Conservation (phyloP, 768 basidiomycete genomes). For the Phylloporus rhodoxanthus region DNA sequence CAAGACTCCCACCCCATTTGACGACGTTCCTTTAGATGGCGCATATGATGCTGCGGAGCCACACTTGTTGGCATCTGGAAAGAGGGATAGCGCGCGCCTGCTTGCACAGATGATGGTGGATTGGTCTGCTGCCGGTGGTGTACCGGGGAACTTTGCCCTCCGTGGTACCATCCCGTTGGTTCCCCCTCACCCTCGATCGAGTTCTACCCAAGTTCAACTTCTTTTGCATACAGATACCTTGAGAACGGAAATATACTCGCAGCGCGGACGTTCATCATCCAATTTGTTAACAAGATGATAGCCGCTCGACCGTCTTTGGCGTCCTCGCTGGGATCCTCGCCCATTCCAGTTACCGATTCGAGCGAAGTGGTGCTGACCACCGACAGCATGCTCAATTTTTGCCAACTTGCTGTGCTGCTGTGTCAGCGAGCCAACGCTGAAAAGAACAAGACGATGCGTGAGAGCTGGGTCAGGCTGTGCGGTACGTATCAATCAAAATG, state of each 20-base stretch:
- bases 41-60: slow-evolving; percentile 69
- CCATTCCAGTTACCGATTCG: slow-evolving; percentile 40
- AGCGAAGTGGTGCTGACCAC: slow-evolving; percentile 70
- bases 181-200: slow-evolving; percentile 1
- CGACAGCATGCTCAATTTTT: slow-evolving; percentile 77
- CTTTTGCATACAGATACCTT: slow-evolving; percentile 49
- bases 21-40: slow-evolving; percentile 49
- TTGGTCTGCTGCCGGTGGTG: slow-evolving; percentile 56
- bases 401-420: slow-evolving; percentile 83
- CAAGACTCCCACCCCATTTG: not conserved
- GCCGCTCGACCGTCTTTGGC: slow-evolving; percentile 37
- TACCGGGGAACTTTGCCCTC: slow-evolving; percentile 72
- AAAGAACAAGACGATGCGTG: slow-evolving; percentile 67
- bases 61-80: slow-evolving; percentile 81
- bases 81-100: slow-evolving; percentile 80
- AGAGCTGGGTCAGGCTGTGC: slow-evolving; percentile 80
- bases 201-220: slow-evolving; percentile 2
- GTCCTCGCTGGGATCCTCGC: slow-evolving; percentile 36
- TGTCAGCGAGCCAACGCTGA: slow-evolving; percentile 84
- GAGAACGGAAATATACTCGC: slow-evolving; percentile 88
- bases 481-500: slow-evolving; percentile 78
- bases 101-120: slow-evolving; percentile 83
- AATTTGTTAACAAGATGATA: slow-evolving; percentile 63
- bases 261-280: slow-evolving; percentile 85
- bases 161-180: slow-evolving; percentile 78